Evolutionary conservation across 768 basidiomycete genomes (phyloP).

Genomic region (Cubamyces lactineus): DNA sequence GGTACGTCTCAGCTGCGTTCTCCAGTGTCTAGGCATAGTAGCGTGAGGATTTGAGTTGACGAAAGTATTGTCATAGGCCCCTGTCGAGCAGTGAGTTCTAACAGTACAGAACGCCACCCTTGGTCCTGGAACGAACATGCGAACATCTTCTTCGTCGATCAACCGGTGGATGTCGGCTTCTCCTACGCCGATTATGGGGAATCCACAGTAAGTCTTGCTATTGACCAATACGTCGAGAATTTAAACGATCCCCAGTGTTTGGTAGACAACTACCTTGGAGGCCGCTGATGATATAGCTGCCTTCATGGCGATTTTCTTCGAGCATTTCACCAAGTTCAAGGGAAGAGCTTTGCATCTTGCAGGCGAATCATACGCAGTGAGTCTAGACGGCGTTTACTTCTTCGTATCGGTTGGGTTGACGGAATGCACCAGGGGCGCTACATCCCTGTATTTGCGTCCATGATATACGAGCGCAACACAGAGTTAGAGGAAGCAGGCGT

Average conservation of each 20-base stretch:
- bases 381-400: constrained; percentile 15
- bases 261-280: constrained; percentile 63
- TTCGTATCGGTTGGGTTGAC: background rate
- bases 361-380: constrained; percentile 56
- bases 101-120: constrained; percentile 56
- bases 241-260: too few relatives aligned
- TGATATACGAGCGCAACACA: constrained; percentile 53
- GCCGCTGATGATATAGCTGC: constrained; percentile 72
- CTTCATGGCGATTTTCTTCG: constrained; percentile 74
- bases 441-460: constrained; percentile 53
- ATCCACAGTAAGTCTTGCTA: constrained; percentile 45
- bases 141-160: constrained; percentile 55
- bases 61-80: constrained; percentile 70
- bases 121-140: constrained; percentile 73
- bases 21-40: background rate
- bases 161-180: constrained; percentile 42
- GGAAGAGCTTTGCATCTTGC: constrained; percentile 52
- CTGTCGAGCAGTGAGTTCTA: constrained; percentile 58
- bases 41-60: background rate
- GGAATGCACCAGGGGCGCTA: constrained; percentile 48
- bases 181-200: constrained; percentile 61
- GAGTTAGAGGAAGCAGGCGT: constrained; percentile 45
- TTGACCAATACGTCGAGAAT: too few relatives aligned
- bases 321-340: constrained; percentile 71
- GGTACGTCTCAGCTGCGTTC: constrained; percentile 58